Conservation (phyloP, 257 asterid genomes). For the Nicotiana undulata region DNA sequence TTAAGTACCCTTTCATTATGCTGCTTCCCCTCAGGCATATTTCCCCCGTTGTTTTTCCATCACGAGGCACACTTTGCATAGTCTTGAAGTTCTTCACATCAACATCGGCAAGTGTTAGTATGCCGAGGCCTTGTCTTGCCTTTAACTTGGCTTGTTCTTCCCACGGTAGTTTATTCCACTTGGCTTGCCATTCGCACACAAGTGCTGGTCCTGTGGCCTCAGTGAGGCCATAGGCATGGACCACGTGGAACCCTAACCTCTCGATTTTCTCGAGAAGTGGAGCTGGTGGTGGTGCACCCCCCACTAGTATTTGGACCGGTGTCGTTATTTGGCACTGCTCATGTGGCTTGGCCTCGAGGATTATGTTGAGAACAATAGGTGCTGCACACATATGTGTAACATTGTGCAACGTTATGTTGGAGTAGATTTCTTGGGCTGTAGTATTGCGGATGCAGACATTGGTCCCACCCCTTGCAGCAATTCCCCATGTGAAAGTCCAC, state of each 20-base stretch:
- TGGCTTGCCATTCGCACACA: constrained; percentile 67
- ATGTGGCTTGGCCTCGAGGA: constrained; percentile 48
- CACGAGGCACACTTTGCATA: constrained; percentile 53
- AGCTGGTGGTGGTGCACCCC: constrained; percentile 88
- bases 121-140: constrained; percentile 72
- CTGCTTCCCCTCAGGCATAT: constrained; percentile 71
- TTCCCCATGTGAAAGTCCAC: constrained; percentile 93
- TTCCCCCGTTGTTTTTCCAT: constrained; percentile 66
- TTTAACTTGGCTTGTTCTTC: constrained; percentile 41
- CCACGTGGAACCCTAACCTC: constrained; percentile 57
- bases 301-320: constrained; percentile 54
- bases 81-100: constrained; percentile 56
- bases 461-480: constrained; percentile 88
- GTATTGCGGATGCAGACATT: constrained; percentile 77
- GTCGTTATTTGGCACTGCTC: constrained; percentile 28
- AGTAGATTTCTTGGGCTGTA: constrained; percentile 54
- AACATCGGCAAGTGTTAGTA: constrained; percentile 56
- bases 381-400: constrained; percentile 97
- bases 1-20: constrained; percentile 75
- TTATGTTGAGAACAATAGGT: constrained; percentile 60
- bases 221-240: constrained; percentile 80
- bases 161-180: constrained; percentile 41
- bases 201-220: constrained; percentile 92
- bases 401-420: constrained; percentile 33
- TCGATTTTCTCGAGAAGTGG: constrained; percentile 53